phyloP scores from a whole-genome alignment of 2,329 filamentous ascomycete genomes.

The Stagonosporopsis vannaccii region DNA sequence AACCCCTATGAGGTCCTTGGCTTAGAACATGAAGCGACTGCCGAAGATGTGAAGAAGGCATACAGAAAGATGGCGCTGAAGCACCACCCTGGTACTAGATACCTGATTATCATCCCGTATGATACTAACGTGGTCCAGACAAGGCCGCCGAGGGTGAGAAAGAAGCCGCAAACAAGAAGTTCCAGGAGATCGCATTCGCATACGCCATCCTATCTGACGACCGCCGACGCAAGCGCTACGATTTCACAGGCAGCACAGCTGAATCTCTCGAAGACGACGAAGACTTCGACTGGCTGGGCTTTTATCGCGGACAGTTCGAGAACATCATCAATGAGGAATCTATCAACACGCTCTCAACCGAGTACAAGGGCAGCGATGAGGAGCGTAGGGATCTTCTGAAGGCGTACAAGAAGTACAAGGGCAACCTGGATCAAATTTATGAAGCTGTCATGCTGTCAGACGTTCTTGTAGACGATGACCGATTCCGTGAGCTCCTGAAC shows the following conservation, averaged over 20 bases:
- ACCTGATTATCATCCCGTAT: slow-evolving; percentile 18
- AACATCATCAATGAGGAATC: slow-evolving; percentile 76
- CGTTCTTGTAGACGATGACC: slow-evolving; percentile 81
- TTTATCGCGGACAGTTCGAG: slow-evolving; percentile 84
- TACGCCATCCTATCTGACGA: slow-evolving; percentile 91
- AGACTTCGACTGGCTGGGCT: slow-evolving; percentile 86
- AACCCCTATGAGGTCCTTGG: slow-evolving; percentile 82
- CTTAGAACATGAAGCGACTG: slow-evolving; percentile 73
- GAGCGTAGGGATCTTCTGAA: slow-evolving; percentile 79
- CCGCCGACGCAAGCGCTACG: slow-evolving; percentile 82
- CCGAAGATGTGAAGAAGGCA: slow-evolving; percentile 83
- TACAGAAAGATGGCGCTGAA: slow-evolving; percentile 91
- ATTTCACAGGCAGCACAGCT: slow-evolving; percentile 86
- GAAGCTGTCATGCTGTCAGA: slow-evolving; percentile 86
- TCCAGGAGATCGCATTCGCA: slow-evolving; percentile 91
- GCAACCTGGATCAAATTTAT: slow-evolving; percentile 80
- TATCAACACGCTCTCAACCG: slow-evolving; percentile 76
- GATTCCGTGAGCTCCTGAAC: slow-evolving; percentile 83
- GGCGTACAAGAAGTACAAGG: slow-evolving; percentile 76
- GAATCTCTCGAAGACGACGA: slow-evolving; percentile 78
- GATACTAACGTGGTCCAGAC: slow-evolving; percentile 60
- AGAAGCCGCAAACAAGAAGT: slow-evolving; percentile 76
- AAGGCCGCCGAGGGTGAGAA: slow-evolving; percentile 76
- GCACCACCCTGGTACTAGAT: slow-evolving; percentile 70
- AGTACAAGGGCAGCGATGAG: slow-evolving; percentile 87